Evolutionary conservation across 345 rosid genomes (phyloP).

Genomic region (Populus alba): DNA sequence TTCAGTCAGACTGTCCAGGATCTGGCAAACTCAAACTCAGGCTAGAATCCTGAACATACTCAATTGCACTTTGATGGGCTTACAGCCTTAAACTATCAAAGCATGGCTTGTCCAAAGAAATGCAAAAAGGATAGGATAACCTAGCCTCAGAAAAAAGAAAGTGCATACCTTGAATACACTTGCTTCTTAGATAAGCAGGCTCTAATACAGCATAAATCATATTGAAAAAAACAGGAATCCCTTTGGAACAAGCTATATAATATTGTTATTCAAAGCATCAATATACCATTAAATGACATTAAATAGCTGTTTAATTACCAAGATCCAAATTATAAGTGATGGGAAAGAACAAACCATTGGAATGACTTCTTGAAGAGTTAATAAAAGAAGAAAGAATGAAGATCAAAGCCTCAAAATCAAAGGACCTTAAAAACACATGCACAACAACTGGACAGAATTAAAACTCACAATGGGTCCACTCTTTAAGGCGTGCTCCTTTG

Average conservation of each 20-base stretch:
- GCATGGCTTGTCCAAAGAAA: neutral
- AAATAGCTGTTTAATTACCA: neutral
- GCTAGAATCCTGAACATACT: too few species aligned
- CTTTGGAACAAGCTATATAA: neutral
- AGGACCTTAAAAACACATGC: neutral
- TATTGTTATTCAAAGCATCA: neutral
- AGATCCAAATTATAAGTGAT: neutral
- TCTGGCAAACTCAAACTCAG: too few species aligned
- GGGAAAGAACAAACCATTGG: neutral
- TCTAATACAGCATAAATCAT: neutral
- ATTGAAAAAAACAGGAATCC: neutral
- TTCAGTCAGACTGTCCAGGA: too few species aligned
- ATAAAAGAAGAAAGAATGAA: neutral
- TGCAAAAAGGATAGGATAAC: neutral
- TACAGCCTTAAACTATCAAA: neutral
- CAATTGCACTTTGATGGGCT: too few species aligned
- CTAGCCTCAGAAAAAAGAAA: neutral
- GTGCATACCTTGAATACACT: neutral
- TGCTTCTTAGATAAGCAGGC: neutral
- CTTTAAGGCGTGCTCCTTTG: constrained; percentile 83
- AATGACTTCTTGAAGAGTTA: neutral
- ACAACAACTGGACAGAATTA: constrained; percentile 2
- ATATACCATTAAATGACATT: neutral
- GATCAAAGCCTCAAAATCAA: neutral
- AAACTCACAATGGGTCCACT: constrained; percentile 92